phyloP scores from a whole-genome alignment of 495 filamentous ascomycete species.

The Choiromyces venosus region DNA sequence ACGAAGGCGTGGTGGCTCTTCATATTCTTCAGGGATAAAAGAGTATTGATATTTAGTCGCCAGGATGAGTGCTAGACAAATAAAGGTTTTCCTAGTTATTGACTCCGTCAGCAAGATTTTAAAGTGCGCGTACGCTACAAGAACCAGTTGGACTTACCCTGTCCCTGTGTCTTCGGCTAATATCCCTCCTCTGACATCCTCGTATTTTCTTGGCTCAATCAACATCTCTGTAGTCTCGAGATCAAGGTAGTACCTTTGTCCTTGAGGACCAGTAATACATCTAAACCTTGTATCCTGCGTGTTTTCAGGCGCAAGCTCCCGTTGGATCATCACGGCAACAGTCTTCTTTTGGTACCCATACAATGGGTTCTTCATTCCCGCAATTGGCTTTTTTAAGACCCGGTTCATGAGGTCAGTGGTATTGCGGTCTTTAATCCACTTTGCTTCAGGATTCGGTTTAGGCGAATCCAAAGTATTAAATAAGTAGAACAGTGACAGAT shows the following conservation, averaged over 20 bases:
- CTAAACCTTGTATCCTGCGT: constrained; percentile 70
- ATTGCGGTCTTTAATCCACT: constrained; percentile 52
- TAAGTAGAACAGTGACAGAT: constrained; percentile 65
- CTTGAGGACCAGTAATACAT: constrained; percentile 53
- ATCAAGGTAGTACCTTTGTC: constrained; percentile 65
- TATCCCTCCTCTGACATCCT: constrained; percentile 70
- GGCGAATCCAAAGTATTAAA: constrained; percentile 83
- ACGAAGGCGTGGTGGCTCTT: constrained; percentile 41
- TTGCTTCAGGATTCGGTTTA: constrained; percentile 49
- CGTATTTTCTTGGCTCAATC: constrained; percentile 62
- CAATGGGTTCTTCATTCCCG: constrained; percentile 61
- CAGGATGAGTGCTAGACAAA: constrained; percentile 76
- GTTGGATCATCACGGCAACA: constrained; percentile 78
- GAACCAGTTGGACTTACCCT: constrained; percentile 42
- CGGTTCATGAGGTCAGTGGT: constrained; percentile 57
- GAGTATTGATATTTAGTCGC: constrained; percentile 68
- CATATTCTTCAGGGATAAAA: constrained; percentile 58
- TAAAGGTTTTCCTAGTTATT: constrained; percentile 74
- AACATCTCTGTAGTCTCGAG: constrained; percentile 57
- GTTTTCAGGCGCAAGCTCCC: constrained; percentile 61
- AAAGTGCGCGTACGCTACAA: neutral
- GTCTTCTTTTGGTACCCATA: constrained; percentile 78
- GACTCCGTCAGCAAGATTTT: constrained; percentile 3
- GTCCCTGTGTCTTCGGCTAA: constrained; percentile 64
- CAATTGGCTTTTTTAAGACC: constrained; percentile 53